Conservation (phyloP, 768 basidiomycete species). For the Lactifluus rugatus region DNA sequence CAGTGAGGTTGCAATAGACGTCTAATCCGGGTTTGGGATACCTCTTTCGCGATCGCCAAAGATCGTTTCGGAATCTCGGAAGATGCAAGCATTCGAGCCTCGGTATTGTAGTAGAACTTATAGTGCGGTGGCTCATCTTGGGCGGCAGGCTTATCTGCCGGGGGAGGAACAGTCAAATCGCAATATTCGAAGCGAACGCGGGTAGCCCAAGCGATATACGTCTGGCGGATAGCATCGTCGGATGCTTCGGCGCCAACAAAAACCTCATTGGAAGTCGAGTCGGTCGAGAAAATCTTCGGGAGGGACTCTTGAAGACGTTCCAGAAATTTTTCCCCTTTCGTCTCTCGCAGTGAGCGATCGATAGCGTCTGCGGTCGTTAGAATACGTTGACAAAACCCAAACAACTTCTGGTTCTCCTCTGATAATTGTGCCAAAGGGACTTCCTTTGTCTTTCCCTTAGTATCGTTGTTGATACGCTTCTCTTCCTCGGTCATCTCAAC, state of each 20-base stretch:
- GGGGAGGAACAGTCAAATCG: slow-evolving; percentile 53
- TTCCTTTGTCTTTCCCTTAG: slow-evolving; percentile 61
- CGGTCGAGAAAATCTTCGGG: slow-evolving; percentile 57
- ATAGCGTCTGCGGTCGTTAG: slow-evolving; percentile 74
- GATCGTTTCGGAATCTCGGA: slow-evolving; percentile 87
- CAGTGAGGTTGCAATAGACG: neutral
- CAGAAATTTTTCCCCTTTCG: slow-evolving; percentile 83
- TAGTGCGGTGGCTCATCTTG: slow-evolving; percentile 58
- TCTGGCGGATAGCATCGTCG: slow-evolving; percentile 56
- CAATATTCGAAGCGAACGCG: slow-evolving; percentile 84
- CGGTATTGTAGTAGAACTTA: slow-evolving; percentile 74
- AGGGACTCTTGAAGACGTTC: slow-evolving; percentile 65
- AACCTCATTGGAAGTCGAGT: slow-evolving; percentile 28
- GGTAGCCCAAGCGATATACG: slow-evolving; percentile 80
- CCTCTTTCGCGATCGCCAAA: slow-evolving; percentile 92
- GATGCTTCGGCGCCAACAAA: slow-evolving; percentile 44
- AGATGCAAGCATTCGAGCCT: slow-evolving; percentile 74
- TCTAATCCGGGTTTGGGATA: slow-evolving; percentile 19
- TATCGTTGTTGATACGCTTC: slow-evolving; percentile 68
- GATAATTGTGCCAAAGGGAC: slow-evolving; percentile 32
- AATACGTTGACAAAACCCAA: slow-evolving; percentile 79
- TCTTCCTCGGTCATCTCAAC: slow-evolving; percentile 81
- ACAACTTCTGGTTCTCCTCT: slow-evolving; percentile 72
- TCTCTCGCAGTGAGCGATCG: slow-evolving; percentile 78
- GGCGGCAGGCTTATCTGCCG: slow-evolving; percentile 26